Percentiles rank a stretch among this genome's conserved stretches.
Conservation (phyloP, 495 filamentous ascomycete species). For the Aspergillus olivimuriae region DNA sequence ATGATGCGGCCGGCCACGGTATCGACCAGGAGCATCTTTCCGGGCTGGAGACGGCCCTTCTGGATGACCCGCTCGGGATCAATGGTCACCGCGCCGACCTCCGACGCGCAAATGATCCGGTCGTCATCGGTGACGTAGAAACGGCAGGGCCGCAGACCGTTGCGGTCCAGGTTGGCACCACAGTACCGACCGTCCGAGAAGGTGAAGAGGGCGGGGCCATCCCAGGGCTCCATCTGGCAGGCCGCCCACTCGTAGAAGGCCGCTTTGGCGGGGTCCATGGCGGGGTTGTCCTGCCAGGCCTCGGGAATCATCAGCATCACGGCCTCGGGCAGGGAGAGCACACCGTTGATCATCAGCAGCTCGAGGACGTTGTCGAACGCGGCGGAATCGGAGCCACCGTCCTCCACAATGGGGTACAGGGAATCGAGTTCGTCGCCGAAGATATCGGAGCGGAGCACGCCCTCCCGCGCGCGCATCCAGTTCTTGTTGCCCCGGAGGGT, state of each 20-base stretch:
- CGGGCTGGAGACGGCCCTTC: constrained; percentile 92
- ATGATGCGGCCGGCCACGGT: constrained; percentile 94
- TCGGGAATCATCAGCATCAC: constrained; percentile 99
- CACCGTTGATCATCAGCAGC: constrained; percentile 91
- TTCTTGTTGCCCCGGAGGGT: constrained; percentile 99
- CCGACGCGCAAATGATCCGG: constrained; percentile 96
- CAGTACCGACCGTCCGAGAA: constrained; percentile 98
- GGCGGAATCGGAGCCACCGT: constrained; percentile 95
- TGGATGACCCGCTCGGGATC: constrained; percentile 87
- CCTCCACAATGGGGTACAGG: constrained; percentile 94
- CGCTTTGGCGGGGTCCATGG: constrained; percentile 92
- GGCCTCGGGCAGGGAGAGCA: constrained; percentile 92
- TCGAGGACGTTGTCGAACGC: constrained; percentile 98
- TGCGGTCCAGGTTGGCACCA: constrained; percentile 97
- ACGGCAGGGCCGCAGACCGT: constrained; percentile 92
- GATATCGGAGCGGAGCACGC: constrained; percentile 86
- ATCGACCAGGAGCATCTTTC: constrained; percentile 96
- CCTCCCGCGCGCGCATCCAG: constrained; percentile 98
- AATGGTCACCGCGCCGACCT: constrained; percentile 91
- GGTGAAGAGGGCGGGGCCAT: constrained; percentile 95
- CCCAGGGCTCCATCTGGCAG: constrained; percentile 99
- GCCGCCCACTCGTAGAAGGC: constrained; percentile 99
- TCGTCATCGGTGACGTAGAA: constrained; percentile 99
- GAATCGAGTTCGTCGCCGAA: constrained; percentile 90
- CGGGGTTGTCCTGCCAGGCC: constrained; percentile 92